Evolutionary conservation across 2,329 filamentous ascomycete species (phyloP).

Genomic region (Teratosphaeria nubilosa): DNA sequence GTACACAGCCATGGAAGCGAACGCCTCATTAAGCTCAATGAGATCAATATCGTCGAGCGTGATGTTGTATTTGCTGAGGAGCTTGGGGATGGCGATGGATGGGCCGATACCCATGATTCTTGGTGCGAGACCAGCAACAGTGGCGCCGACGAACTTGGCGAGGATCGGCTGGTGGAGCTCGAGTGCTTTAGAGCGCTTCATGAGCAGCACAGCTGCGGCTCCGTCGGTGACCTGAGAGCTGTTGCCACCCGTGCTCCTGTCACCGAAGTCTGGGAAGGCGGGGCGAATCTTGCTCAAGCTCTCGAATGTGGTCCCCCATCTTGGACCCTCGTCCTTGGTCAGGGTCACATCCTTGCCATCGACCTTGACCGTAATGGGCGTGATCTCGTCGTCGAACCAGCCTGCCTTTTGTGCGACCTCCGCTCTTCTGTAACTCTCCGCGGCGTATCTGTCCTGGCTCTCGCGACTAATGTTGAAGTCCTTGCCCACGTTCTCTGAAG

Average conservation of each 20-base stretch:
- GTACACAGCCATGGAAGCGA: constrained; percentile 95
- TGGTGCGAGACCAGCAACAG: constrained; percentile 79
- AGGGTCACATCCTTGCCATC: constrained; percentile 68
- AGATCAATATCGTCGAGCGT: constrained; percentile 76
- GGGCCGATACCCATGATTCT: constrained; percentile 95
- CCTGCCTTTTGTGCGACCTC: constrained; percentile 85
- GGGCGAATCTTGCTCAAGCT: constrained; percentile 71
- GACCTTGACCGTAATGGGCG: constrained; percentile 70
- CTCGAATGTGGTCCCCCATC: constrained; percentile 81
- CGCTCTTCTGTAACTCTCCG: constrained; percentile 77
- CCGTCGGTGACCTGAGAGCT: constrained; percentile 92
- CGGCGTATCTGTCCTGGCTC: constrained; percentile 73
- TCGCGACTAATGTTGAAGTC: constrained; percentile 81
- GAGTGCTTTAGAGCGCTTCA: constrained; percentile 86
- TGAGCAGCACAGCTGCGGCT: constrained; percentile 77
- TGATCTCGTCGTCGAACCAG: constrained; percentile 89
- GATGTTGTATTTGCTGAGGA: constrained; percentile 69
- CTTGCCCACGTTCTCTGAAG: constrained; percentile 84
- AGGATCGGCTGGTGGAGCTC: constrained; percentile 83
- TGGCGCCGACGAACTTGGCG: constrained; percentile 88
- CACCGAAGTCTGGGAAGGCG: constrained; percentile 84
- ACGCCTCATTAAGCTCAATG: constrained; percentile 93
- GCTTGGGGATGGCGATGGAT: constrained; percentile 63
- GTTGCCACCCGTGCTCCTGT: constrained; percentile 82
- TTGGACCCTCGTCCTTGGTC: constrained; percentile 79